phyloP scores from a whole-genome alignment of 768 basidiomycete genomes.

The Lactarius psammicola region DNA sequence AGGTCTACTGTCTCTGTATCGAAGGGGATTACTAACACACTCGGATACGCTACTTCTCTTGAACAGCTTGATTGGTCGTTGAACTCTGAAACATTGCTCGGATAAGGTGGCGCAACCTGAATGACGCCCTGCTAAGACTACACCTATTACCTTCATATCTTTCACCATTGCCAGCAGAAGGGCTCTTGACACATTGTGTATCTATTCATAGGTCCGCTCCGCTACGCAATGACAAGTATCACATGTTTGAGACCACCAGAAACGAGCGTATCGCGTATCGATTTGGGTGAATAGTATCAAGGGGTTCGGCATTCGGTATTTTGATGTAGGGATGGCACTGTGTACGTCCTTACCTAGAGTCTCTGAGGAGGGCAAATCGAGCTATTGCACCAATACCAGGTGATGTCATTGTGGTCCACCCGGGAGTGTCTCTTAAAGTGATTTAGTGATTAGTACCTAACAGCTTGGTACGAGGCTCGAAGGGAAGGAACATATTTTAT shows the following conservation, averaged over 20 bases:
- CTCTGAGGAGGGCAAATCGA: slow-evolving; percentile 22
- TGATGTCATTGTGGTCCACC: slow-evolving; percentile 79
- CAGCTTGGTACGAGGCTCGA: no score
- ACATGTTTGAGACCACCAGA: slow-evolving; percentile 51
- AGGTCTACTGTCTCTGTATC: slow-evolving; percentile 57
- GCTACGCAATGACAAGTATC: slow-evolving; percentile 38
- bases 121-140: no score
- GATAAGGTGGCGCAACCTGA: slow-evolving; percentile 75
- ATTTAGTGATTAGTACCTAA: no score
- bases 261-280: slow-evolving; percentile 61
- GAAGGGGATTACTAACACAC: slow-evolving; percentile 85
- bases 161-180: slow-evolving; percentile 33
- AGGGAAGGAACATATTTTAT: no score
- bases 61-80: neutral
- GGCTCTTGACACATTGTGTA: slow-evolving; percentile 38
- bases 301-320: slow-evolving; percentile 90
- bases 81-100: slow-evolving; percentile 33
- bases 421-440: slow-evolving; percentile 36
- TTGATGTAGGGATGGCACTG: slow-evolving; percentile 57
- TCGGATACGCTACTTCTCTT: slow-evolving; percentile 52
- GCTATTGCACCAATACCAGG: slow-evolving; percentile 64
- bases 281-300: slow-evolving; percentile 82
- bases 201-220: slow-evolving; percentile 31
- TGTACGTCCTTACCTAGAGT: no score
- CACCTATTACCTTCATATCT: slow-evolving; percentile 45